A percentile compares a stretch with the other conserved stretches of the same genome.
These are phyloP conservation scores for Suhomyces xylopsoci DNA, from an alignment of 805 yeast genomes.

Conservation along the genomic window DNA sequence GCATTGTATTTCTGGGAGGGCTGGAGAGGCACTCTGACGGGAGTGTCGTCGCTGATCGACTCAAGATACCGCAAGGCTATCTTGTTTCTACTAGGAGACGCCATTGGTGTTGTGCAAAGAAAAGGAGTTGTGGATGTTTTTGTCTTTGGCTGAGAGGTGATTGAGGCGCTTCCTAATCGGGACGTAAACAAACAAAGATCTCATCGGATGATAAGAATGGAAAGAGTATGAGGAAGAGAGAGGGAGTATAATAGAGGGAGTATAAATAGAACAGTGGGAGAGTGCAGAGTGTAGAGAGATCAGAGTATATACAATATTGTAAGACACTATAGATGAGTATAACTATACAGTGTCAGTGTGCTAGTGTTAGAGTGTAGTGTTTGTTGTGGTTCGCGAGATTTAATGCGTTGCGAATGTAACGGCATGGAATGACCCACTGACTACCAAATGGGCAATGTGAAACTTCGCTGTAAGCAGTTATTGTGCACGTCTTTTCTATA, in stretches of 20 bases:
- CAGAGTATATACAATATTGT: not conserved
- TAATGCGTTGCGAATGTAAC: not conserved
- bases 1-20: slow-evolving; percentile 27
- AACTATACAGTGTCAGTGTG: not conserved
- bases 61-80: slow-evolving; percentile 37
- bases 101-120: slow-evolving; percentile 1
- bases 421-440: not conserved
- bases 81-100: slow-evolving; percentile 15
- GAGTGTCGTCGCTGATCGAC: slow-evolving; percentile 26
- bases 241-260: not conserved
- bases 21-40: slow-evolving; percentile 28
- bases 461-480: not conserved
- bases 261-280: not conserved
- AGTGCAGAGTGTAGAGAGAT: not conserved
- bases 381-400: not conserved
- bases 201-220: not conserved
- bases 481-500: not conserved
- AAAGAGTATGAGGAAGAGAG: not conserved
- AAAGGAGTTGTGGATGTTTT: not conserved
- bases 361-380: not conserved
- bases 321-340: not conserved
- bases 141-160: not conserved
- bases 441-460: not conserved
- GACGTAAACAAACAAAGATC: slow-evolving; percentile 1
- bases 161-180: slow-evolving; percentile 1